These are phyloP conservation scores for Lathyrus tuberosus DNA, from an alignment of 306 rosid genomes.

Conservation along the genomic window DNA sequence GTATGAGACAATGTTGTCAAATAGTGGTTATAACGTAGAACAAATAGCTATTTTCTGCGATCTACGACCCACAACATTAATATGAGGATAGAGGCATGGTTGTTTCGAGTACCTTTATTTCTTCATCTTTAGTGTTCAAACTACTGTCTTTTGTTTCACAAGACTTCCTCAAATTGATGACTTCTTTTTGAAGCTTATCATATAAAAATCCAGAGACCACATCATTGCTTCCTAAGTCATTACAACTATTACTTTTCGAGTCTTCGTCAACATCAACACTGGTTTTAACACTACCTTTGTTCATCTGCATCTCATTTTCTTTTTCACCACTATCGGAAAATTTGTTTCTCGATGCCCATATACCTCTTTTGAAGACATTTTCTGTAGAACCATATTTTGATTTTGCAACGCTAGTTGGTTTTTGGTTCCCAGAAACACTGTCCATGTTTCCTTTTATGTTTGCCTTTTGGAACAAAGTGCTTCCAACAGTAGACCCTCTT, in stretches of 20 bases:
- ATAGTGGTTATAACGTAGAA: neutral
- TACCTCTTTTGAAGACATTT: conserved; percentile 61
- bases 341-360: conserved; percentile 76
- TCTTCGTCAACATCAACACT: conserved; percentile 39
- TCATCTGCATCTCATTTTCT: conserved; percentile 54
- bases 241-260: conserved; percentile 36
- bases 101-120: conserved; percentile 68
- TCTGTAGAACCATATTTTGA: conserved; percentile 53
- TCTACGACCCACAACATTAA: neutral
- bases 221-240: conserved; percentile 52
- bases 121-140: conserved; percentile 70
- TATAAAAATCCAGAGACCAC: conserved; percentile 85
- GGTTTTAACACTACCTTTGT: conserved; percentile 39
- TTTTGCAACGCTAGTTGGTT: conserved; percentile 21
- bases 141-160: conserved; percentile 65
- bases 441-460: conserved; percentile 47
- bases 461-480: conserved; percentile 53
- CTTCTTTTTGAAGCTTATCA: conserved; percentile 87
- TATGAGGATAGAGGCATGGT: neutral
- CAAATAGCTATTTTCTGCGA: neutral
- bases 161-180: conserved; percentile 65
- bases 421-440: conserved; percentile 43
- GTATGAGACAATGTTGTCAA: neutral
- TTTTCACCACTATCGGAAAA: conserved; percentile 69
- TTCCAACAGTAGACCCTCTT: conserved; percentile 55